phyloP scores from a whole-genome alignment of 768 basidiomycete genomes.

The Tulasnella sp. region DNA sequence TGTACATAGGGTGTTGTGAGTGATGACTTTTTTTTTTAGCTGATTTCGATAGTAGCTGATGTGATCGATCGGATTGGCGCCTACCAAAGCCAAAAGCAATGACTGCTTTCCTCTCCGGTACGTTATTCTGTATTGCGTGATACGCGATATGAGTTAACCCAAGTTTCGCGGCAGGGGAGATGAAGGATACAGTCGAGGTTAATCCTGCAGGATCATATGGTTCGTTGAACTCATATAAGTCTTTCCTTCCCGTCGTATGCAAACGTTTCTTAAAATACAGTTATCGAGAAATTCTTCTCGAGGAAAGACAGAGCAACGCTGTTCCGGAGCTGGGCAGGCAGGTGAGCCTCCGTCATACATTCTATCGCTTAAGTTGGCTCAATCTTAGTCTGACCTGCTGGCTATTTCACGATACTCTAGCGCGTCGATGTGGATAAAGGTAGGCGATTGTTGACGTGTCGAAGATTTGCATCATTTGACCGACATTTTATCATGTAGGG shows the following conservation, averaged over 20 bases:
- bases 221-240: conserved; percentile 23
- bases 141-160: too few relatives aligned
- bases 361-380: neutral
- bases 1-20: too few relatives aligned
- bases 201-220: conserved; percentile 72
- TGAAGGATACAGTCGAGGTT: conserved; percentile 85
- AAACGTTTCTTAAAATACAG: conserved; percentile 28
- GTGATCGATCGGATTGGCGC: too few relatives aligned
- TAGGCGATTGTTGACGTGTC: conserved; percentile 22
- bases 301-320: conserved; percentile 76
- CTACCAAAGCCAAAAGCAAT: conserved; percentile 70
- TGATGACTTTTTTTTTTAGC: too few relatives aligned
- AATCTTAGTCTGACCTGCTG: neutral
- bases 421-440: conserved; percentile 91
- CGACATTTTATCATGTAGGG: conserved; percentile 38
- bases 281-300: conserved; percentile 82
- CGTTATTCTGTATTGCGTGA: too few relatives aligned
- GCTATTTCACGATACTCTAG: conserved; percentile 25
- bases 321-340: conserved; percentile 92
- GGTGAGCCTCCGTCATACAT: neutral
- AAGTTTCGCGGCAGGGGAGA: conserved; percentile 66
- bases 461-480: neutral
- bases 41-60: too few relatives aligned
- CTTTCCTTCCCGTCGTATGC: conserved; percentile 17
- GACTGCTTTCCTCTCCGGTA: conserved; percentile 70